These are phyloP conservation scores for Ascochyta pisi DNA, from an alignment of 2,329 filamentous ascomycete species.

Conservation along the genomic window DNA sequence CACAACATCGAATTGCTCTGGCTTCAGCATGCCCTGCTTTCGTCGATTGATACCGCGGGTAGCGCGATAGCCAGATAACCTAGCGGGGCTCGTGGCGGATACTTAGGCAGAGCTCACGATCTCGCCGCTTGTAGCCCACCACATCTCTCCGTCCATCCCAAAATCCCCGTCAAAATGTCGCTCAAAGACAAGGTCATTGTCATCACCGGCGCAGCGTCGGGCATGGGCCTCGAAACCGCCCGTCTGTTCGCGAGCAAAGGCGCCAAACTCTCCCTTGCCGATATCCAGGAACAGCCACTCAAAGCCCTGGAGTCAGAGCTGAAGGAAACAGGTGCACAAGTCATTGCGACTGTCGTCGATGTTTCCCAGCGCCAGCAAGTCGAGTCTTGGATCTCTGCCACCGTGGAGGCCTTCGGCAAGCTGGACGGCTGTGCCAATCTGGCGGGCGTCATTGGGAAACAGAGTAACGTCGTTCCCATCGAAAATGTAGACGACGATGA, in stretches of 20 bases:
- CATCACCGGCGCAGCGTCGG: slow-evolving; percentile 42
- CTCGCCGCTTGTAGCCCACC: not conserved
- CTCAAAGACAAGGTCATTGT: slow-evolving; percentile 41
- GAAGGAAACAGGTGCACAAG: slow-evolving; percentile 23
- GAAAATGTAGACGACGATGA: slow-evolving; percentile 48
- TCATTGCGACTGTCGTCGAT: slow-evolving; percentile 55
- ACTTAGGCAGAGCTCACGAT: not conserved
- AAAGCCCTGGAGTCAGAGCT: slow-evolving; percentile 32
- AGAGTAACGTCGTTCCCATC: slow-evolving; percentile 27
- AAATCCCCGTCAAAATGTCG: slow-evolving; percentile 20
- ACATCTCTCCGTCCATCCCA: not conserved
- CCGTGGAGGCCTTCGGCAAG: slow-evolving; percentile 58
- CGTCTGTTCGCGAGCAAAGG: slow-evolving; percentile 36
- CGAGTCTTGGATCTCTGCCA: slow-evolving; percentile 58
- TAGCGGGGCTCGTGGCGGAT: slow-evolving; percentile 1
- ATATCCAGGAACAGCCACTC: slow-evolving; percentile 38
- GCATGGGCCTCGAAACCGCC: slow-evolving; percentile 41
- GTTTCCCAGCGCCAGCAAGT: slow-evolving; percentile 57
- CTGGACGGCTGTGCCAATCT: slow-evolving; percentile 52
- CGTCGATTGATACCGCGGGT: not conserved
- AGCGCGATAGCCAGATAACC: not conserved
- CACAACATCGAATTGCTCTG: not conserved
- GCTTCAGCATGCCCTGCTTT: not conserved
- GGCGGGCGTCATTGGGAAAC: slow-evolving; percentile 51
- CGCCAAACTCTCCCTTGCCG: slow-evolving; percentile 42